phyloP scores from a whole-genome alignment of 2,329 filamentous ascomycete genomes.

The Beauveria medogensis region DNA sequence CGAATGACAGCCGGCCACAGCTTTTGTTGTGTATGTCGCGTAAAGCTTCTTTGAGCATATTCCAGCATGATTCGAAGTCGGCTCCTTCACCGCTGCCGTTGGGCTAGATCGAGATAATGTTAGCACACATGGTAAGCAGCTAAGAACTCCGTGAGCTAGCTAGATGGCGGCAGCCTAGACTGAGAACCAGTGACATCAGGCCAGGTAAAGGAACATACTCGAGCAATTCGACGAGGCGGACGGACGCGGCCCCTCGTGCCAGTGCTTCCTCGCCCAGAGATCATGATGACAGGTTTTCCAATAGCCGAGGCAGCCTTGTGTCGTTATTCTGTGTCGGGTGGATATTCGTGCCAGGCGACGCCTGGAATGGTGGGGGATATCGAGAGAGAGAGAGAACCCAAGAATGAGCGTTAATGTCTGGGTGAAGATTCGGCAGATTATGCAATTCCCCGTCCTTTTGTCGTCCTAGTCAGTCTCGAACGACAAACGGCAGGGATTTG shows the following conservation, averaged over 20 bases:
- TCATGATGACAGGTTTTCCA: slow-evolving; percentile 26
- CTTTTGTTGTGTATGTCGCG: slow-evolving; percentile 87
- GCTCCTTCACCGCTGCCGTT: slow-evolving; percentile 45
- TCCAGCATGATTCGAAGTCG: slow-evolving; percentile 85
- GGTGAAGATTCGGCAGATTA: neutral
- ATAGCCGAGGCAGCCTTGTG: neutral
- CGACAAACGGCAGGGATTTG: neutral
- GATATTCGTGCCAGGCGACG: neutral
- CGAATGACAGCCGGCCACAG: slow-evolving; percentile 83
- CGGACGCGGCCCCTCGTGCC: slow-evolving; percentile 32
- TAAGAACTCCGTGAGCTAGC: neutral
- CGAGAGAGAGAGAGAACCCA: neutral
- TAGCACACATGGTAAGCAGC: neutral
- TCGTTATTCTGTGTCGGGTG: neutral
- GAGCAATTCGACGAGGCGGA: slow-evolving; percentile 34
- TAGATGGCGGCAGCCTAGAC: no score
- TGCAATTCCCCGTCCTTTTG: neutral
- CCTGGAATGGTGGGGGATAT: neutral
- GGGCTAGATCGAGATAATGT: slow-evolving; percentile 18
- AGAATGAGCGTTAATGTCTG: neutral
- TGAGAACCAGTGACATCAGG: no score
- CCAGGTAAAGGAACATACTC: slow-evolving; percentile 25
- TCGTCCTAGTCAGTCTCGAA: neutral
- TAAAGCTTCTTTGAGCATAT: slow-evolving; percentile 65
- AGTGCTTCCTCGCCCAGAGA: slow-evolving; percentile 40